Conservation (phyloP, 164 flowering plant genomes). For the Vitis rotundifolia region DNA sequence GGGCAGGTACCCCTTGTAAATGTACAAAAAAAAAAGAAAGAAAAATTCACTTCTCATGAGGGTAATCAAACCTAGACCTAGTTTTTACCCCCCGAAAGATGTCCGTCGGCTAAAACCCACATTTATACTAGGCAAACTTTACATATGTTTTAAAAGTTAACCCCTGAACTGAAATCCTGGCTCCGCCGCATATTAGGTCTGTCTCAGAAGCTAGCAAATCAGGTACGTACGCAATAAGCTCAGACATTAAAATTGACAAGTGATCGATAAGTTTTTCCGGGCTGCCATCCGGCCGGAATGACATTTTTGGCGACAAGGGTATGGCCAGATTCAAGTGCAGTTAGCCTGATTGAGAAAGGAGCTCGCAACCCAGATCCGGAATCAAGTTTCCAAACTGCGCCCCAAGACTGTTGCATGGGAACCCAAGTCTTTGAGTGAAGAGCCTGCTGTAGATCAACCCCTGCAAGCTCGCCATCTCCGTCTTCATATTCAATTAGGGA, state of each 20-base stretch:
- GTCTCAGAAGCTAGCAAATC: no score
- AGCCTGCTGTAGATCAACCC: conserved; percentile 29
- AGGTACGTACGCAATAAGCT: no score
- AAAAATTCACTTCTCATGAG: no score
- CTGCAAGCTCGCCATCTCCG: conserved; percentile 57
- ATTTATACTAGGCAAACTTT: no score
- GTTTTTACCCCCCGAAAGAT: no score
- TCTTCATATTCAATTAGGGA: conserved; percentile 46
- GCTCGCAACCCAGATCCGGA: conserved; percentile 21
- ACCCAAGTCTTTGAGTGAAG: conserved; percentile 19
- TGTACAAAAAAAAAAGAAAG: no score
- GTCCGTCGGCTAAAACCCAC: no score
- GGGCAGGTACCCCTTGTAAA: no score
- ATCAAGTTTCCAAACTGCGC: conserved; percentile 41
- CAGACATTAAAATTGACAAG: conserved; percentile 23
- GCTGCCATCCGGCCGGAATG: conserved; percentile 44
- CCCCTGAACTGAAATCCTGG: no score
- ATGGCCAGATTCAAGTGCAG: conserved; percentile 17
- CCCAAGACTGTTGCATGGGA: conserved; percentile 40
- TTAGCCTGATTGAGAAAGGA: conserved; percentile 37
- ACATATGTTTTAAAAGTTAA: no score
- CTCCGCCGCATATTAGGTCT: no score
- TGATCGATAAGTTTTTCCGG: conserved; percentile 39
- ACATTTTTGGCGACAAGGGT: conserved; percentile 34
- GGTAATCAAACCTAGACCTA: no score